Base-by-base conservation (phyloP, 2,329 filamentous ascomycete species). In the Thelonectria rubi region DNA sequence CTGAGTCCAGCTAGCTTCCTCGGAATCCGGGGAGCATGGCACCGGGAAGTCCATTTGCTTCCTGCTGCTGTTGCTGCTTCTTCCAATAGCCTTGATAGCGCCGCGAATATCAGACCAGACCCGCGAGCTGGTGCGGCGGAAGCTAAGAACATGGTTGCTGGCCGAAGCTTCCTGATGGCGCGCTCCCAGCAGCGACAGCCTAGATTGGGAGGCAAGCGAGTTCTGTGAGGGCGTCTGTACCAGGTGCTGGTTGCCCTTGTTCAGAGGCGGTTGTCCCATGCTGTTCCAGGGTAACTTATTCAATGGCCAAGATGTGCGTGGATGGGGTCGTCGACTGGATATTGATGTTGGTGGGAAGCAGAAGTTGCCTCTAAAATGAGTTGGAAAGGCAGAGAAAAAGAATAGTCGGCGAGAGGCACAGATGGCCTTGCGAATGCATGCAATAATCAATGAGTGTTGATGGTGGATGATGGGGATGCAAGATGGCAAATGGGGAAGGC, bases 61-160 rank as follows among this genome's bases (percentile, higher is more conserved):
- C 73, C 55, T 59, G 69, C 70, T 69, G 45, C 67, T 70, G 8
- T 65, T 69, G 26, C 73, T 71, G n/a, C 63, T 73, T 53, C 69
- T 72, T 18, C 73, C 69, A 21, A 78, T 73, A 2, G 70, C 75
- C 43, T 66, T 75, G 54, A 78, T 71, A 18, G 73, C 76, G 14
- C 70, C 70, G 3, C 74, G 71, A 21, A 78, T 73, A 37, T 77
- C 76, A 7, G 72, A 73, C 74, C 76, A 77, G 5, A 76, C 74
- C 34, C 65, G 74, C 11, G 75, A 72, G 34, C 72, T 68, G 7
- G 67, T 69, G 18, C 67, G 69, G 34, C 69, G 71, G n/a, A 71
- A 57, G 50, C 69, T 76, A 20, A 69, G 30, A 1, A 45, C 55
- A 40, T 65, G 62, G 5, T 60, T 56, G 6, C 50, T 58, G 9